Evolutionary conservation across 2,329 filamentous ascomycete genomes (phyloP).

Genomic region (Blastomyces gilchristii): DNA sequence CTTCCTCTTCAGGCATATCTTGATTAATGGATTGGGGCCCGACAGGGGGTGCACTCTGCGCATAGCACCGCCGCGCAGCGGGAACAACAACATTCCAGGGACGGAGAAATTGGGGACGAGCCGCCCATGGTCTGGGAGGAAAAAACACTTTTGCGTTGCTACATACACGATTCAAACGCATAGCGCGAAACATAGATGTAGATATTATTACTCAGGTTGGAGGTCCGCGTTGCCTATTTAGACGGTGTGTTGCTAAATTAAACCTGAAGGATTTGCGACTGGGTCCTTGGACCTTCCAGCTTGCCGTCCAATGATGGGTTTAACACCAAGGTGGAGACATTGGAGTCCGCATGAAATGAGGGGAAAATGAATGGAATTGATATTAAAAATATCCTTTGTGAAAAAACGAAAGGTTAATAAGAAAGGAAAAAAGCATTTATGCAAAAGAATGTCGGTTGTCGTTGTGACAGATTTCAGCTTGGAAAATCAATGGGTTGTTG

Average conservation of each 20-base stretch:
- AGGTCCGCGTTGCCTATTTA: background rate
- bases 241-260: background rate
- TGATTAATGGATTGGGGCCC: slow-evolving; percentile 15
- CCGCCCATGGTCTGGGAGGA: slow-evolving; percentile 6
- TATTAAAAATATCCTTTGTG: background rate
- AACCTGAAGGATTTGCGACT: background rate
- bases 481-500: background rate
- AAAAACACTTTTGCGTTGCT: slow-evolving; percentile 6
- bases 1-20: slow-evolving; percentile 25
- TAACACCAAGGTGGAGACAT: background rate
- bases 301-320: background rate
- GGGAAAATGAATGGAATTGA: background rate
- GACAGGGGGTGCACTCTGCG: slow-evolving; percentile 12
- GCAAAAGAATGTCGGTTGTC: background rate
- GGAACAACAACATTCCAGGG: slow-evolving; percentile 6
- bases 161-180: slow-evolving; percentile 9
- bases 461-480: background rate
- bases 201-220: background rate
- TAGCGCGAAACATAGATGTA: slow-evolving; percentile 6
- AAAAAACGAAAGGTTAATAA: background rate
- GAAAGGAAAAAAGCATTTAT: background rate
- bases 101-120: slow-evolving; percentile 7
- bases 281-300: background rate
- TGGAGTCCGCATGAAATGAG: background rate
- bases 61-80: slow-evolving; percentile 11